phyloP scores from a whole-genome alignment of 345 rosid species.

The Mallotus nudiflorus region DNA sequence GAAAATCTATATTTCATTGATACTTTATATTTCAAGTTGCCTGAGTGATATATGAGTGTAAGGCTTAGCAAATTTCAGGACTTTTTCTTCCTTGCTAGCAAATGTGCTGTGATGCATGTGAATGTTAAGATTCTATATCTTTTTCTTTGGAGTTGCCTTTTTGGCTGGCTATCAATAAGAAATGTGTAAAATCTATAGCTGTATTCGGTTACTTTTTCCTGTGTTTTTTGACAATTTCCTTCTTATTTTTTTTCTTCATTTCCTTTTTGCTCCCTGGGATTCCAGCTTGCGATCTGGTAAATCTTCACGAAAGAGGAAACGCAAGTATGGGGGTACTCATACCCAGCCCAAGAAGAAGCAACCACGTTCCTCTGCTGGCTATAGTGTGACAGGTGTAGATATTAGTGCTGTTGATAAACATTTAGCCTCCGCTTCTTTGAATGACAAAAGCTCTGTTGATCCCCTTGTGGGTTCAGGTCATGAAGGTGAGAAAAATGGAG shows the following conservation, averaged over 20 bases:
- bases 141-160: not conserved
- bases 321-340: conserved; percentile 57
- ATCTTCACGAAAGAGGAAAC: conserved; percentile 79
- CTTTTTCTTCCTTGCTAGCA: not conserved
- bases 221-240: not conserved
- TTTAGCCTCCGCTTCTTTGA: conserved; percentile 39
- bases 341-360: conserved; percentile 77
- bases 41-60: not conserved
- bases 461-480: conserved; percentile 35
- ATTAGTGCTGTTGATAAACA: conserved; percentile 37
- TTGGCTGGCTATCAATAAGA: not conserved
- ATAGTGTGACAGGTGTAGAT: conserved; percentile 32
- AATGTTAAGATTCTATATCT: not conserved
- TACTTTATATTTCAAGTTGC: conserved; percentile 5
- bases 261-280: conserved; percentile 17
- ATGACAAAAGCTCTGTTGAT: conserved; percentile 36
- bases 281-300: conserved; percentile 73
- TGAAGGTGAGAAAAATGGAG: conserved; percentile 37
- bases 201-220: not conserved
- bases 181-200: not conserved
- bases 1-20: not conserved
- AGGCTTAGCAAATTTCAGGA: not conserved
- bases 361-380: conserved; percentile 37
- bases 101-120: not conserved
- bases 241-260: not conserved